Base-by-base conservation (phyloP, 2,329 filamentous ascomycete species). In the Pezicula carpinea region DNA sequence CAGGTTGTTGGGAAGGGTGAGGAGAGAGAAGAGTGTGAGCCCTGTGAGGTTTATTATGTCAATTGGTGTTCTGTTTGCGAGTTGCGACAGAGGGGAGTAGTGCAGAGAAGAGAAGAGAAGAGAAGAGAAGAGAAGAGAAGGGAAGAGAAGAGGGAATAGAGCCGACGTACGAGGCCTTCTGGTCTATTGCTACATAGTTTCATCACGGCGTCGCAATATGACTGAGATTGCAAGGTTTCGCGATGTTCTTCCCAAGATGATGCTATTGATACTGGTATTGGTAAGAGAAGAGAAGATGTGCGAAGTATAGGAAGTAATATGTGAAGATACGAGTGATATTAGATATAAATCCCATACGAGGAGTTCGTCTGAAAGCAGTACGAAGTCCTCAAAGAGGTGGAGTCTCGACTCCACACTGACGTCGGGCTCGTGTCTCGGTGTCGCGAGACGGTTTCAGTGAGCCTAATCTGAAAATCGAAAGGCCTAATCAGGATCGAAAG, bases 111-210 rank as follows among this genome's bases (percentile, higher is more conserved):
- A 46, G 17, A 17, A 19, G n/a, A 31, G 29, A 11, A 17, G 29
- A 26, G 26, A 41, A 8, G 6, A 15, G 8, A 13, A 31, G 31
- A 43, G 19, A 34, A 15, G 38, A 46, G 17, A 17, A 19, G n/a
- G n/a, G n/a, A n/a, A n/a, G n/a, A n/a, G n/a, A n/a, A n/a, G n/a
- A n/a, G n/a, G n/a, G n/a, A n/a, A n/a, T n/a, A n/a, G n/a, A n/a
- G n/a, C n/a, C n/a, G n/a, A 53, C 59, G 17, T 59, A 64, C 63
- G 40, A 66, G 64, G 56, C 57, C 63, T 56, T 65, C 63, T 6
- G 55, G 52, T 36, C 62, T 56, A 17, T 64, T 62, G 14, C 44
- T 53, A 51, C 63, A 66, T 33, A 66, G 55, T 31, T 47, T 36
- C 44, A 53, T 50, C 31, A 13, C 42, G 14, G 8, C 7, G 34